Evolutionary conservation across 345 rosid species (phyloP).

Genomic region (Eucalyptus cloeziana): DNA sequence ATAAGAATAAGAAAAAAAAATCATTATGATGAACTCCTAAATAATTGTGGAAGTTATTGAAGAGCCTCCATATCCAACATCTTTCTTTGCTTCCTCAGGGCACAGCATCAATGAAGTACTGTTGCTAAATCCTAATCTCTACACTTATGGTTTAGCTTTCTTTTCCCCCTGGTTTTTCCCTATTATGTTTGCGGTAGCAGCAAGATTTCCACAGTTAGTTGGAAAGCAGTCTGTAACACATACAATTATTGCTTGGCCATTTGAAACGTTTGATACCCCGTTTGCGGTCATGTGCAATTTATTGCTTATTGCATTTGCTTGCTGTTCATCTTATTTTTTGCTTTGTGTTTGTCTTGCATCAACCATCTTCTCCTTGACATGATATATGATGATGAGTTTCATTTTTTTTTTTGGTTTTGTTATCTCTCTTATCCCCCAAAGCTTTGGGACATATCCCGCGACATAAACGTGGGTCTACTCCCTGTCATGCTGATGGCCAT

Average conservation of each 20-base stretch:
- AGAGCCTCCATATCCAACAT: background rate
- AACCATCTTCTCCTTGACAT: background rate
- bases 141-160: background rate
- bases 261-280: accelerated
- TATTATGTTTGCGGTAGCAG: background rate
- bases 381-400: background rate
- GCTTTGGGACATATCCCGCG: background rate
- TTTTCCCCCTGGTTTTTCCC: background rate
- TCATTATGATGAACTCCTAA: background rate
- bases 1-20: background rate
- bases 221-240: background rate
- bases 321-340: background rate
- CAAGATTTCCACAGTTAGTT: background rate
- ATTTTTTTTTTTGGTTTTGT: background rate
- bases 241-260: background rate
- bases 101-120: background rate
- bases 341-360: background rate
- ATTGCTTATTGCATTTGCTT: background rate
- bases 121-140: background rate
- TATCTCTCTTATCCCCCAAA: background rate
- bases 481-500: background rate
- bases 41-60: background rate
- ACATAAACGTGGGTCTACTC: background rate
- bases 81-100: background rate
- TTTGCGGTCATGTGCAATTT: background rate